Percentiles rank a stretch among this genome's conserved stretches.
Evolutionary conservation across 2,329 filamentous ascomycete species (phyloP).

Genomic region (Apiospora kogelbergensis): DNA sequence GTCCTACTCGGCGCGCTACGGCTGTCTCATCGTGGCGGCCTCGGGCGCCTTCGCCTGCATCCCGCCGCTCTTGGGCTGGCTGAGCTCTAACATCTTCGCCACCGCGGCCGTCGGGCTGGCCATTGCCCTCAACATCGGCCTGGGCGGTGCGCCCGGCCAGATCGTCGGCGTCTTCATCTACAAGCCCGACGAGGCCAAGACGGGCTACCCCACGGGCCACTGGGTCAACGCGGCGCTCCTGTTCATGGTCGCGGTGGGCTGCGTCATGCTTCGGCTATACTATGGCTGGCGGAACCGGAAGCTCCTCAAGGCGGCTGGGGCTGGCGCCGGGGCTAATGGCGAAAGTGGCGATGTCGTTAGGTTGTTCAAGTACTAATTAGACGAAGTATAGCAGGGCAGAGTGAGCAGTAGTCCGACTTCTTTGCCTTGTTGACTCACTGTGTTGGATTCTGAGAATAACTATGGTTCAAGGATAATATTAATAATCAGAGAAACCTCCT

Average conservation of each 20-base stretch:
- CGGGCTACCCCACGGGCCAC: constrained; percentile 67
- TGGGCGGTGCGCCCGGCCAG: constrained; percentile 65
- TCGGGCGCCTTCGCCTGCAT: constrained; percentile 67
- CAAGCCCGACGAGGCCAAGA: constrained; percentile 56
- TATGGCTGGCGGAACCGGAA: constrained; percentile 48
- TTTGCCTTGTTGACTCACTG: background rate
- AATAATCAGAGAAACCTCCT: background rate
- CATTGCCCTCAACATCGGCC: constrained; percentile 66
- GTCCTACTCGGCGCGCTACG: constrained; percentile 61
- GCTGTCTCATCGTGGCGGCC: constrained; percentile 65
- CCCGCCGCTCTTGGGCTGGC: constrained; percentile 66
- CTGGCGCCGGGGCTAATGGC: constrained; percentile 23
- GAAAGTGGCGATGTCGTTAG: constrained; percentile 17
- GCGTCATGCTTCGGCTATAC: constrained; percentile 51
- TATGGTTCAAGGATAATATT: background rate
- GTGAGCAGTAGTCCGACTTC: background rate
- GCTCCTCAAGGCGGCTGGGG: constrained; percentile 31
- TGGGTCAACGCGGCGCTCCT: constrained; percentile 64
- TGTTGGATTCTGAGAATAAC: background rate
- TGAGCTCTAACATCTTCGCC: constrained; percentile 63
- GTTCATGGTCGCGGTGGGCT: constrained; percentile 55
- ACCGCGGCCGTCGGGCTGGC: constrained; percentile 65
- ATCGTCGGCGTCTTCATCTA: constrained; percentile 74
- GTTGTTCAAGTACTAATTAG: constrained; percentile 38
- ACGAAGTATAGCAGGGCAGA: background rate